phyloP scores from a whole-genome alignment of 345 rosid species.

The Brassica incana region DNA sequence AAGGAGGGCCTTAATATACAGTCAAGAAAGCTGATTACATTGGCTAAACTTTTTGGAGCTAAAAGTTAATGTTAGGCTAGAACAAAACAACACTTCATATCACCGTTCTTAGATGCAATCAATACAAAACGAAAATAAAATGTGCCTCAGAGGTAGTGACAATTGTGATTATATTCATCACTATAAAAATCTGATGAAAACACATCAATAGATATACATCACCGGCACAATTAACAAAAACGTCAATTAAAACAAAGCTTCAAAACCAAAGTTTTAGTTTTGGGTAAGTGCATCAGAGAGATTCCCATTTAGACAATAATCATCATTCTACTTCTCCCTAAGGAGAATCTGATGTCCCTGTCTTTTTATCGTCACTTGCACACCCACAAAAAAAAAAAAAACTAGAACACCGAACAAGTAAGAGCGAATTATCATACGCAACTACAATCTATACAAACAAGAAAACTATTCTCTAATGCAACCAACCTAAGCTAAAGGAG shows the following conservation, averaged over 20 bases:
- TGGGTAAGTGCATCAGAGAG: slow-evolving; percentile 10
- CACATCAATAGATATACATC: slow-evolving; percentile 32
- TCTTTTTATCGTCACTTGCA: slow-evolving; percentile 43
- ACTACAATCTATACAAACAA: neutral
- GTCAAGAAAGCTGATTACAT: slow-evolving; percentile 33
- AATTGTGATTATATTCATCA: slow-evolving; percentile 39
- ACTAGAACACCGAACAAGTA: neutral
- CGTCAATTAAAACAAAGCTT: neutral
- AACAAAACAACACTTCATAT: slow-evolving; percentile 39
- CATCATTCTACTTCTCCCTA: slow-evolving; percentile 38
- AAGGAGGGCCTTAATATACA: slow-evolving; percentile 26
- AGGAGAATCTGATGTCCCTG: slow-evolving; percentile 44
- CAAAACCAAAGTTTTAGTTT: neutral
- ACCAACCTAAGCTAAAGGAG: too few relatives aligned
- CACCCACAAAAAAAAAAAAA: neutral
- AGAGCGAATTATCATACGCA: neutral
- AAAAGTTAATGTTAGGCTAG: slow-evolving; percentile 8
- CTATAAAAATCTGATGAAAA: slow-evolving; percentile 30
- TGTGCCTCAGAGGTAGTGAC: slow-evolving; percentile 44
- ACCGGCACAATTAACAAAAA: slow-evolving; percentile 6
- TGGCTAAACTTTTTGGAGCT: slow-evolving; percentile 26
- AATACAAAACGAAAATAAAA: neutral
- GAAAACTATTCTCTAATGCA: neutral
- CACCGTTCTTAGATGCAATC: slow-evolving; percentile 42
- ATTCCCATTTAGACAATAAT: slow-evolving; percentile 42